These are phyloP conservation scores for Castanea sativa DNA, from an alignment of 306 rosid species.

Conservation along the genomic window DNA sequence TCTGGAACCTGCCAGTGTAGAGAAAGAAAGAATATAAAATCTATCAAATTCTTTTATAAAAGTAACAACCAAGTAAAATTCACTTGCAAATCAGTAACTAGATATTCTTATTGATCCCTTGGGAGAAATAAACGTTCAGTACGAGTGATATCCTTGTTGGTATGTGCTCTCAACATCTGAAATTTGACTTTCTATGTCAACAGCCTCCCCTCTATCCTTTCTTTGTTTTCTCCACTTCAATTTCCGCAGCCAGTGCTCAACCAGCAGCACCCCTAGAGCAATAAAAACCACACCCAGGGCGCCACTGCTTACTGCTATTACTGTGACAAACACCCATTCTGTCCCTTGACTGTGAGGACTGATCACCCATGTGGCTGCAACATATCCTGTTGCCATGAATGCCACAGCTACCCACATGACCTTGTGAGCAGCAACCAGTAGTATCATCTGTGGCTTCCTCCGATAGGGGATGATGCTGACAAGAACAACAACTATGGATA, in stretches of 20 bases:
- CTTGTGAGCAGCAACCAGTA: conserved; percentile 57
- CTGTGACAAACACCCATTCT: conserved; percentile 31
- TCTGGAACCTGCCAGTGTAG: no score
- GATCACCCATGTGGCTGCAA: conserved; percentile 60
- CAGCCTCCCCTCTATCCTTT: conserved; percentile 26
- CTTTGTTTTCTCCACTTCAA: conserved; percentile 52
- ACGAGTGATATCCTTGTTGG: conserved; percentile 61
- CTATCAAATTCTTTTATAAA: no score
- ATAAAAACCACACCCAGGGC: conserved; percentile 47
- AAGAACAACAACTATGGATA: conserved; percentile 56
- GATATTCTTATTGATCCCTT: no score
- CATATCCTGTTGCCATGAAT: conserved; percentile 58
- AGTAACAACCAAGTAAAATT: no score
- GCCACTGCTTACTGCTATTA: conserved; percentile 53
- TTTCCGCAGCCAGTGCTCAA: conserved; percentile 57
- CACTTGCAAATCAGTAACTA: no score
- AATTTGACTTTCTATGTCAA: conserved; percentile 38
- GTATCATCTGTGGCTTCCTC: conserved; percentile 38
- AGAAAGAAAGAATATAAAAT: no score
- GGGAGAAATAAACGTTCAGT: conserved; percentile 18
- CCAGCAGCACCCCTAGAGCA: conserved; percentile 40
- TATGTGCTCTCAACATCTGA: conserved; percentile 64
- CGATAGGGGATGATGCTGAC: conserved; percentile 71
- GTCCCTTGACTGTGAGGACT: conserved; percentile 37
- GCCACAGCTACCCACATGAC: conserved; percentile 68